Conservation (phyloP, 1,139 yeast genomes). For the Taiozyma sp. region DNA sequence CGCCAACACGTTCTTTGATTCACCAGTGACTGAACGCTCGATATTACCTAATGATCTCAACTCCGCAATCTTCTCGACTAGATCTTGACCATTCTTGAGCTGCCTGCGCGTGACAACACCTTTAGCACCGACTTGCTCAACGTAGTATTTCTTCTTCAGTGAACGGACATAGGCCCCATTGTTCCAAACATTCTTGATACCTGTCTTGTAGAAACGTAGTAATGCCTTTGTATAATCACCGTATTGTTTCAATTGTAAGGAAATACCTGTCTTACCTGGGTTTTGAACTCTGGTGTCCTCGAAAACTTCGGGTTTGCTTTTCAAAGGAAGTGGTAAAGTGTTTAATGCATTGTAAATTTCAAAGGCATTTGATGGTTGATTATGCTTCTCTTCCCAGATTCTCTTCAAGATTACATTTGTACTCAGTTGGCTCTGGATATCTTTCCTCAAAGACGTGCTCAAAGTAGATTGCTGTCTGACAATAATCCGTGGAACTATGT, state of each 20-base stretch:
- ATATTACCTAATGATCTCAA: constrained; percentile 21
- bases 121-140: constrained; percentile 19
- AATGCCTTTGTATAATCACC: constrained; percentile 37
- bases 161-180: constrained; percentile 27
- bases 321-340: constrained; percentile 21
- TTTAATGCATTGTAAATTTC: constrained; percentile 1
- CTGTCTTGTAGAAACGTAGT: constrained; percentile 45
- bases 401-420: not conserved
- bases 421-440: not conserved
- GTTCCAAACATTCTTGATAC: constrained; percentile 49
- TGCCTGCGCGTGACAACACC: constrained; percentile 26
- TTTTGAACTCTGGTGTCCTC: constrained; percentile 27
- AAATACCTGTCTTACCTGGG: constrained; percentile 21
- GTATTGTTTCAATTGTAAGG: constrained; percentile 34
- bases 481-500: not conserved
- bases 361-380: not conserved
- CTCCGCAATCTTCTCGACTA: constrained; percentile 17
- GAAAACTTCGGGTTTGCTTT: constrained; percentile 31
- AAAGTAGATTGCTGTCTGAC: not conserved
- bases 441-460: not conserved
- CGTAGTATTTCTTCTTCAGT: constrained; percentile 22
- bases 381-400: not conserved
- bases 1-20: constrained; percentile 12
- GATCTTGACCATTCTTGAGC: constrained; percentile 16
- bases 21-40: constrained; percentile 19